Base-by-base conservation (phyloP, 768 basidiomycete species). In the Lyophyllum atratum region DNA sequence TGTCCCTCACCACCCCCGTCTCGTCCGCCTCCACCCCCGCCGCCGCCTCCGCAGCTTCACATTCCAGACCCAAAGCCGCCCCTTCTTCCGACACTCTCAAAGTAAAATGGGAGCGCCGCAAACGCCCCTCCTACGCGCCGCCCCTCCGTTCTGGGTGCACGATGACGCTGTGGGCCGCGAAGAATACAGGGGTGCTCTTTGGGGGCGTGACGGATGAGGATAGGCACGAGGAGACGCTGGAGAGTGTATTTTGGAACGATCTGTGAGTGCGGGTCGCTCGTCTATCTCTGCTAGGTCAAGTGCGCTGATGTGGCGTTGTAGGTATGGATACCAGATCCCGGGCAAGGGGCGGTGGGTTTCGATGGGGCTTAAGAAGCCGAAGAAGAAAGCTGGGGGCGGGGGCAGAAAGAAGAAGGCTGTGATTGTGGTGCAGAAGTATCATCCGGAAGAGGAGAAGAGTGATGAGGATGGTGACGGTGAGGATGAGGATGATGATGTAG, bases 181-280 rank as follows among this genome's bases (percentile, higher is more conserved):
- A 85, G 62, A 77, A 74, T 24, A 86, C 83, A 54, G 92, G 93
- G 1, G 74, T 97, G 2, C 68, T 94, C 49, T 97, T 95, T 66
- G 94, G 94, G 12, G 94, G 81, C 15, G 94, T 96, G 0, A 89
- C 85, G 4, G 94, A 97, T 58, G 90, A 93, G 58, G 94, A 96
- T 62, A 85, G 78, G 19, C 81, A 82, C 34, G 95, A 96, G 68
- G 95, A 97, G 65, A 85, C 81, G 3, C 68, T 97, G 59, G 89
- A 93, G 55, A 93, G 90, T 58, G 78, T 87, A 1, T 96, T 96
- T 68, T 90, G 89, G 79, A 93, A 94, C 58, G 93, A 95, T 64
- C 60, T 95, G 91, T 92, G 7, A 58, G 59, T 84, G 70, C n/a
- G 21, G 21, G 2, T 40, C 50, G 49, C 44, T 21, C 5, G 15